Evolutionary conservation across 306 rosid genomes (phyloP).

Genomic region (Vicia sativa): DNA sequence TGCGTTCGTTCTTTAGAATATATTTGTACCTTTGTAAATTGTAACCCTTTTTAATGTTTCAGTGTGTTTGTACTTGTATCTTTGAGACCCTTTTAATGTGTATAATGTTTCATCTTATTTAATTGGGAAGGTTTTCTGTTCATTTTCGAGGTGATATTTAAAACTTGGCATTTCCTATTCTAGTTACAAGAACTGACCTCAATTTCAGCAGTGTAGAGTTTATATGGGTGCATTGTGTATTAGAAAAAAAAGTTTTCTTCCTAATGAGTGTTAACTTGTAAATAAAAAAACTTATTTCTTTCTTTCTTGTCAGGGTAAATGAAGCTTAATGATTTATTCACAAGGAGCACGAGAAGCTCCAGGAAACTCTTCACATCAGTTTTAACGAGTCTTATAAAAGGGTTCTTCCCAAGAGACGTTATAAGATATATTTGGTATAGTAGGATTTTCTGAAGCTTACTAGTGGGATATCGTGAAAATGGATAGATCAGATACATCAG

Average conservation of each 20-base stretch:
- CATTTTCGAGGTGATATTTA: slow-evolving; percentile 5
- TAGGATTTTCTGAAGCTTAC: slow-evolving; percentile 40
- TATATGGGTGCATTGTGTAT: slow-evolving; percentile 10
- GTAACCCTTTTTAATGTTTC: background rate
- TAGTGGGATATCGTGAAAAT: slow-evolving; percentile 42
- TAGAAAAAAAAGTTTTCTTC: background rate
- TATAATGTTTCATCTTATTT: slow-evolving; percentile 5
- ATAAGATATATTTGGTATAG: slow-evolving; percentile 59
- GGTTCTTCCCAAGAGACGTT: slow-evolving; percentile 90
- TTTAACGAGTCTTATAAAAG: slow-evolving; percentile 60
- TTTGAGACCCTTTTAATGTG: background rate
- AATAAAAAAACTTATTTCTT: slow-evolving; percentile 14
- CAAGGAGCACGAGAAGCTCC: slow-evolving; percentile 85
- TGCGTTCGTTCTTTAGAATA: slow-evolving; percentile 23
- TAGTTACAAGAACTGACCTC: background rate
- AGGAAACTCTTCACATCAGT: slow-evolving; percentile 46
- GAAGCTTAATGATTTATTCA: slow-evolving; percentile 62
- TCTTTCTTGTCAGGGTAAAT: slow-evolving; percentile 66
- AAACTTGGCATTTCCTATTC: slow-evolving; percentile 24
- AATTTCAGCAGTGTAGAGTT: slow-evolving; percentile 10
- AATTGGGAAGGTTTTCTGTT: slow-evolving; percentile 7
- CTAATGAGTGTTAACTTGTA: slow-evolving; percentile 1
- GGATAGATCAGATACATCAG: slow-evolving; percentile 92
- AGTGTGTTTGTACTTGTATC: slow-evolving; percentile 18
- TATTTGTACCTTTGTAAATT: slow-evolving; percentile 2